Evolutionary conservation across 2,329 filamentous ascomycete genomes (phyloP).

Genomic region (Aureobasidium sp.): DNA sequence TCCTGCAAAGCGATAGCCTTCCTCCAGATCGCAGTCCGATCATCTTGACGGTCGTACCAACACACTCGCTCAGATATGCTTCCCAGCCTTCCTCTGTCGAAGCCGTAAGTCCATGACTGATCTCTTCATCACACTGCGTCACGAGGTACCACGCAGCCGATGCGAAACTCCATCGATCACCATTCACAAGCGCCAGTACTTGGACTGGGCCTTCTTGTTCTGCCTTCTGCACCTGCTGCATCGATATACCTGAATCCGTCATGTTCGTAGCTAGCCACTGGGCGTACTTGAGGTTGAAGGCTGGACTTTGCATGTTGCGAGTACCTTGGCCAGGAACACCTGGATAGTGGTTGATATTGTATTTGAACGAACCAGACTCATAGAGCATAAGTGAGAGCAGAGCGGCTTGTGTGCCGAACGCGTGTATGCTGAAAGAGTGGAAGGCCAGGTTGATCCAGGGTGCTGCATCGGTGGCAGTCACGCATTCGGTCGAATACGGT

Average conservation of each 20-base stretch:
- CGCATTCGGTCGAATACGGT: slow-evolving; percentile 52
- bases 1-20: slow-evolving; percentile 34
- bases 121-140: slow-evolving; percentile 44
- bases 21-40: slow-evolving; percentile 45
- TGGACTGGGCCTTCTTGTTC: slow-evolving; percentile 34
- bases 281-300: slow-evolving; percentile 52
- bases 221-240: slow-evolving; percentile 25
- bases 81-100: slow-evolving; percentile 46
- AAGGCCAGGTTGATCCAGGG: slow-evolving; percentile 52
- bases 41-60: slow-evolving; percentile 43
- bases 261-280: slow-evolving; percentile 35
- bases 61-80: slow-evolving; percentile 48
- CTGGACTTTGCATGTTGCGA: slow-evolving; percentile 56
- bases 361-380: slow-evolving; percentile 64
- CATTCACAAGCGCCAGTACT: slow-evolving; percentile 46
- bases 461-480: slow-evolving; percentile 56
- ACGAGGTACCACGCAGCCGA: slow-evolving; percentile 56
- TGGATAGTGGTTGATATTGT: slow-evolving; percentile 60
- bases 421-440: slow-evolving; percentile 48
- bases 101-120: slow-evolving; percentile 39
- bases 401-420: slow-evolving; percentile 58
- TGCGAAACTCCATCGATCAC: slow-evolving; percentile 48
- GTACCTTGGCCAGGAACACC: slow-evolving; percentile 65
- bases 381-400: slow-evolving; percentile 64
- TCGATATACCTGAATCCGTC: slow-evolving; percentile 22